These are phyloP conservation scores for Malbranchea zuffiana DNA, from an alignment of 2,329 filamentous ascomycete species.

Conservation along the genomic window DNA sequence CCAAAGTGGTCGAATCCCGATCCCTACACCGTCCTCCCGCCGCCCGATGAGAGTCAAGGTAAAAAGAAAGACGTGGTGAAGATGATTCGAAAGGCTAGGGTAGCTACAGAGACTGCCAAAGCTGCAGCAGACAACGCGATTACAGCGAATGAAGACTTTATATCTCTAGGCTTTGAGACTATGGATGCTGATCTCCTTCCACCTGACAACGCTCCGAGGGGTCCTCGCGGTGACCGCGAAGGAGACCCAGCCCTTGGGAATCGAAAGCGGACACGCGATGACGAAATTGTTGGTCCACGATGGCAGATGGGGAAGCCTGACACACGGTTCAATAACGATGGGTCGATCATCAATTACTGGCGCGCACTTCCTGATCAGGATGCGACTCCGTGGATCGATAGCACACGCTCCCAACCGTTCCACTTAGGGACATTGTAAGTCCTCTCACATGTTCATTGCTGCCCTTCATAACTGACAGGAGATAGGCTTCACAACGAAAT, in stretches of 20 bases:
- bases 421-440: conserved; percentile 28
- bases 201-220: conserved; percentile 30
- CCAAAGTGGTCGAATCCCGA: conserved; percentile 96
- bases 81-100: conserved; percentile 78
- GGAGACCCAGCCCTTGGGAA: conserved; percentile 45
- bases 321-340: conserved; percentile 40
- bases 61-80: conserved; percentile 84
- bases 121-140: conserved; percentile 45
- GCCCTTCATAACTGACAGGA: conserved; percentile 8
- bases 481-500: conserved; percentile 81
- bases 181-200: conserved; percentile 29
- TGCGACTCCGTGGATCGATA: conserved; percentile 51
- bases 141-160: conserved; percentile 64
- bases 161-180: conserved; percentile 63
- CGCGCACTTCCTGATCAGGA: conserved; percentile 30
- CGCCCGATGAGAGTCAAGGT: conserved; percentile 57
- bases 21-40: conserved; percentile 79
- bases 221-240: conserved; percentile 24
- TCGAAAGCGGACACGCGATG: conserved; percentile 64
- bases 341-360: conserved; percentile 46
- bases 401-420: conserved; percentile 20
- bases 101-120: conserved; percentile 44
- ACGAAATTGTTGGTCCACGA: conserved; percentile 46
- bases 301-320: conserved; percentile 45
- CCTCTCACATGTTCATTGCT: neutral